These are phyloP conservation scores for Centaurea solstitialis DNA, from an alignment of 129 eudicot genomes.

Conservation along the genomic window DNA sequence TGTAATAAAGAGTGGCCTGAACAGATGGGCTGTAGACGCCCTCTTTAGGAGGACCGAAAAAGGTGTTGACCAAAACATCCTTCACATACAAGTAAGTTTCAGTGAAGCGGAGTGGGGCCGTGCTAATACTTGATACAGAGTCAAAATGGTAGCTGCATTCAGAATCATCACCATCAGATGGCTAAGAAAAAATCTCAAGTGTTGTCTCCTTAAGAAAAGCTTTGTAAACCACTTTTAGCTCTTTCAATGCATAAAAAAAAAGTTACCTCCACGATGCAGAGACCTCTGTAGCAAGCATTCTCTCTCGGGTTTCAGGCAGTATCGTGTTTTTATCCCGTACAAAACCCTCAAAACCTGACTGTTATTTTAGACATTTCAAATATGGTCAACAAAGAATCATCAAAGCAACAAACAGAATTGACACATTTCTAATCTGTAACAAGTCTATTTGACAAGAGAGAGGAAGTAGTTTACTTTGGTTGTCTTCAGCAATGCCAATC, in stretches of 20 bases:
- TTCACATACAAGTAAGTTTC: conserved; percentile 70
- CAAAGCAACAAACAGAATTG: background rate
- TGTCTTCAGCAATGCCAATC: conserved; percentile 84
- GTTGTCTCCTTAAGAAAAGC: background rate
- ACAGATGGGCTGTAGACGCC: conserved; percentile 99
- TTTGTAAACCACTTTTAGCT: background rate
- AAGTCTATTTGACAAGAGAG: background rate
- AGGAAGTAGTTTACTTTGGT: conserved; percentile 61
- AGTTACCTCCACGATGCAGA: conserved; percentile 91
- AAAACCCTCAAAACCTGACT: conserved; percentile 98
- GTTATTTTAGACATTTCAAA: conserved; percentile 29
- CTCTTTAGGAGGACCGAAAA: conserved; percentile 83
- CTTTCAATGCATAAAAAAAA: background rate
- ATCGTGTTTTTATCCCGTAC: conserved; percentile 84
- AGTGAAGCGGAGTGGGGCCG: conserved; percentile 48
- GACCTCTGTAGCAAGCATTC: conserved; percentile 95
- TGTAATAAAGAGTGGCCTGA: conserved; percentile 83
- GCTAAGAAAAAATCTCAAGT: background rate
- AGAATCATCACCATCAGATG: background rate
- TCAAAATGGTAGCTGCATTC: conserved; percentile 73
- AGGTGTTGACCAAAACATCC: conserved; percentile 65
- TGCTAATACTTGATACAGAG: conserved; percentile 57
- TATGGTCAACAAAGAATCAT: background rate
- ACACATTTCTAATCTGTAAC: background rate
- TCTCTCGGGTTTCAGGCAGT: conserved; percentile 88